phyloP scores from a whole-genome alignment of 2,329 filamentous ascomycete genomes.

The Paracoccidioides brasiliensis region DNA sequence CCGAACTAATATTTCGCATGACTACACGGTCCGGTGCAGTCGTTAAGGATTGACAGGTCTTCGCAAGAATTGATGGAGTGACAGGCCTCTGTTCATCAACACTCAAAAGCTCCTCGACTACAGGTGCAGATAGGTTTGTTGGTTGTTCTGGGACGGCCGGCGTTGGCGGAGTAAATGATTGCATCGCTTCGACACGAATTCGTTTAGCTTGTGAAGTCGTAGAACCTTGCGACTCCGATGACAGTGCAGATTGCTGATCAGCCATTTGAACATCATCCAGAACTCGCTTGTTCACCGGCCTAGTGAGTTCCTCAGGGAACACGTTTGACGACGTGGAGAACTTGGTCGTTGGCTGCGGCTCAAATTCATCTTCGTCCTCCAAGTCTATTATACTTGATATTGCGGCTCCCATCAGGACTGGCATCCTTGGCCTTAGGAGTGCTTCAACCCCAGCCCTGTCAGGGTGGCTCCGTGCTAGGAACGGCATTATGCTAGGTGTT shows the following conservation, averaged over 20 bases:
- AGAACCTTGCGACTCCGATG: neutral
- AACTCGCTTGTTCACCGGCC: slow-evolving; percentile 16
- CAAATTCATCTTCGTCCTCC: slow-evolving; percentile 15
- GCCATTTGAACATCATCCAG: slow-evolving; percentile 12
- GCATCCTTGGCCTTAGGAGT: slow-evolving; percentile 44
- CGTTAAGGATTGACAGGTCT: neutral
- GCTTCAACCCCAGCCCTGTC: slow-evolving; percentile 56
- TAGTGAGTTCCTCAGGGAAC: slow-evolving; percentile 8
- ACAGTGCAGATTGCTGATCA: neutral
- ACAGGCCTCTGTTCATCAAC: neutral
- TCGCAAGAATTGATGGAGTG: neutral
- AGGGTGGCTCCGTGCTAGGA: slow-evolving; percentile 55
- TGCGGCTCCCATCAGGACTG: slow-evolving; percentile 25
- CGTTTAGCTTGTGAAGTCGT: slow-evolving; percentile 7
- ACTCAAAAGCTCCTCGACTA: neutral
- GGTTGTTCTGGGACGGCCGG: neutral
- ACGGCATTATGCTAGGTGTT: slow-evolving; percentile 64
- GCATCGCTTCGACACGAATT: slow-evolving; percentile 1
- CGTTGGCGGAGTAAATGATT: neutral
- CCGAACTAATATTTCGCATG: neutral
- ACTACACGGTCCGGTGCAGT: neutral
- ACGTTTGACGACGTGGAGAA: neutral
- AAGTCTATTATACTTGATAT: slow-evolving; percentile 15
- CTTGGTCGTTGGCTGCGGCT: neutral
- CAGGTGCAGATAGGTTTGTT: neutral